These are phyloP conservation scores for Trichosporon ovoides DNA, from an alignment of 1,284 basidiomycete genomes.

Conservation along the genomic window DNA sequence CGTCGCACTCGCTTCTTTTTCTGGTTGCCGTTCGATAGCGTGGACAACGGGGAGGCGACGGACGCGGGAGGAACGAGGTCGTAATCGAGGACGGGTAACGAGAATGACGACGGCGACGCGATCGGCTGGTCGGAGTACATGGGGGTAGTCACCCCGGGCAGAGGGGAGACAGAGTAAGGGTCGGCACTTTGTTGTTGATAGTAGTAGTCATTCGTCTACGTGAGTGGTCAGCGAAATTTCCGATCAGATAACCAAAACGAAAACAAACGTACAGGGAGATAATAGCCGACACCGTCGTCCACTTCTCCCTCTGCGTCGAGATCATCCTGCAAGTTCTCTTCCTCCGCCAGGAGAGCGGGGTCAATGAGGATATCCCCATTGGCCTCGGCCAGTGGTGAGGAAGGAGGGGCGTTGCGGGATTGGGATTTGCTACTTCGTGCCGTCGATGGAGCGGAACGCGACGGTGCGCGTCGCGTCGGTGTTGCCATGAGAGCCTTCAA, in stretches of 20 bases:
- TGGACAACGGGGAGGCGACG: conserved; percentile 10
- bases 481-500: conserved; percentile 12
- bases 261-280: conserved; percentile 17
- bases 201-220: conserved; percentile 17
- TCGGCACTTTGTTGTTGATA: conserved; percentile 9
- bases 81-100: conserved; percentile 13
- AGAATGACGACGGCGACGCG: conserved; percentile 15
- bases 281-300: conserved; percentile 23
- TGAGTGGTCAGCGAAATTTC: conserved; percentile 8
- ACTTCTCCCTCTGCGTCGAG: conserved; percentile 23
- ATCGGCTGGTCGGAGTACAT: conserved; percentile 1
- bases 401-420: conserved; percentile 1
- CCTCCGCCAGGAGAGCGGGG: conserved; percentile 13
- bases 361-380: conserved; percentile 16
- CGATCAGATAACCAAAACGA: neutral
- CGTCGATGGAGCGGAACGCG: conserved; percentile 19
- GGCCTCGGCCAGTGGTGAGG: conserved; percentile 9
- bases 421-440: conserved; percentile 9
- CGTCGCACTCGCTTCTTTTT: conserved; percentile 1
- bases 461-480: conserved; percentile 18
- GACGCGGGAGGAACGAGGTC: conserved; percentile 7
- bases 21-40: conserved; percentile 3
- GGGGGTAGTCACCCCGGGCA: conserved; percentile 1
- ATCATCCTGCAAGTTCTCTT: conserved; percentile 15
- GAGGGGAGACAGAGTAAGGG: neutral